These are phyloP conservation scores for Starmerella sp. DNA, from an alignment of 805 yeast species.

Conservation along the genomic window DNA sequence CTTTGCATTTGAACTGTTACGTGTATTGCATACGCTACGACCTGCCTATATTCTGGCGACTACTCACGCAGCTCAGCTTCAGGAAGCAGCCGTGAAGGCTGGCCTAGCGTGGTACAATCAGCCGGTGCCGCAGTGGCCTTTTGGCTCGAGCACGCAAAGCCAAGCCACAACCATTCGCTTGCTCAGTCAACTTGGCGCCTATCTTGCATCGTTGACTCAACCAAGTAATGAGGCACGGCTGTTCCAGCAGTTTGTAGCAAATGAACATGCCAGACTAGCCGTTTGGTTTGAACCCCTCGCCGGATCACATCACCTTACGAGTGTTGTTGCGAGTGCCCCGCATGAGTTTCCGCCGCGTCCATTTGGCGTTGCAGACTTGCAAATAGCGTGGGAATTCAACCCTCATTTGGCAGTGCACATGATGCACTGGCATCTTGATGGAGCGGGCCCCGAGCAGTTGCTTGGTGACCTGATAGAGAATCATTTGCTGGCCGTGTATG, in stretches of 20 bases:
- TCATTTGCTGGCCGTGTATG: constrained; percentile 50
- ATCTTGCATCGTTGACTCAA: constrained; percentile 32
- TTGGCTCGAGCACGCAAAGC: constrained; percentile 67
- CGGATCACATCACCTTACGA: background rate
- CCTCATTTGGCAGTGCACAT: constrained; percentile 66
- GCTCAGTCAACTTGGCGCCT: constrained; percentile 32
- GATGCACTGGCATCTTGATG: constrained; percentile 7
- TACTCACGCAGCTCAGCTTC: constrained; percentile 36
- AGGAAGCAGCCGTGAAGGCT: constrained; percentile 48
- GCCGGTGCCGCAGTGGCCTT: constrained; percentile 53
- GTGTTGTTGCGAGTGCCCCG: background rate
- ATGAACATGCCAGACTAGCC: constrained; percentile 59
- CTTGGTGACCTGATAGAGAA: constrained; percentile 38
- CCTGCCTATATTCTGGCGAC: constrained; percentile 1
- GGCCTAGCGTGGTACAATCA: constrained; percentile 68
- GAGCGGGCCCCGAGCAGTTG: constrained; percentile 27
- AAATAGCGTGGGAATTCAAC: constrained; percentile 50
- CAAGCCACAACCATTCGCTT: constrained; percentile 56
- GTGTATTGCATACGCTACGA: constrained; percentile 33
- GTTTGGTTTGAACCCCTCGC: constrained; percentile 66
- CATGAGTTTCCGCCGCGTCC: background rate
- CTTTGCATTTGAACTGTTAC: constrained; percentile 55
- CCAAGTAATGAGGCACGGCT: constrained; percentile 29
- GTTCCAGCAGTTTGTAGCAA: constrained; percentile 52
- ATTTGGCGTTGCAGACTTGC: constrained; percentile 31